Evolutionary conservation across 768 basidiomycete species (phyloP), one percentile per base, ranked within the genome.

Genomic region (Leccinum obscurum): DNA sequence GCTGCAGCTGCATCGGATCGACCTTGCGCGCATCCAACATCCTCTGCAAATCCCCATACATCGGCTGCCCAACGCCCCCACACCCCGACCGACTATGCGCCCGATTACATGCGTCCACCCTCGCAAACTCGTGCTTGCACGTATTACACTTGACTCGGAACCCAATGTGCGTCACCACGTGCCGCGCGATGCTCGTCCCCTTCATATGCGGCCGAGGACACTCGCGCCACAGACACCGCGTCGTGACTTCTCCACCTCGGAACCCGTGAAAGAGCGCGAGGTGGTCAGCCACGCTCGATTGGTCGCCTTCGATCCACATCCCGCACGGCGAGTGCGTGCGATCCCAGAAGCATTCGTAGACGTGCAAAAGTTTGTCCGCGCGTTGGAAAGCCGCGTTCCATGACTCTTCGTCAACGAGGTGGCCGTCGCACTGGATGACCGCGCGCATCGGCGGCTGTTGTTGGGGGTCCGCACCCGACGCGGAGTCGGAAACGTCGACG

Each of bases 231-330:
- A 73, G 51, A 63, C 72, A 75, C 5, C 70, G 65, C 24, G 70
- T 73, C 49, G 65, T 63, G 1, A 72, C 65, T 54, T 73, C 73
- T 1, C 73, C 73, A 4, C 72, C 72, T 0, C 66, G 67, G 34
- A 73, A 75, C 0, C 66, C 63, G 57, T 73, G 72, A 39, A 70
- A 73, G 54, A 68, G 70, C 11, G 64, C 62, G 60, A 73, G 68
- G 58, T 73, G 72, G 58, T 73, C 72, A 10, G 72, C 72, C 24
- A 75, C 70, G 60, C 62, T 68, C 17, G 70, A 66, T 13, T 75
- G 74, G 57, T 73, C 74, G 20, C 74, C 73, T 53, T 73, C 74
- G 39, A 73, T 71, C 67, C 74, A 75, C 73, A 73, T 73, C 1
- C 72, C 62, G 17, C 72, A 73, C 2, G 73, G 59, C 0, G 72